Evolutionary conservation across 2,329 filamentous ascomycete genomes (phyloP).

Genomic region (Trichoderma lentiforme): DNA sequence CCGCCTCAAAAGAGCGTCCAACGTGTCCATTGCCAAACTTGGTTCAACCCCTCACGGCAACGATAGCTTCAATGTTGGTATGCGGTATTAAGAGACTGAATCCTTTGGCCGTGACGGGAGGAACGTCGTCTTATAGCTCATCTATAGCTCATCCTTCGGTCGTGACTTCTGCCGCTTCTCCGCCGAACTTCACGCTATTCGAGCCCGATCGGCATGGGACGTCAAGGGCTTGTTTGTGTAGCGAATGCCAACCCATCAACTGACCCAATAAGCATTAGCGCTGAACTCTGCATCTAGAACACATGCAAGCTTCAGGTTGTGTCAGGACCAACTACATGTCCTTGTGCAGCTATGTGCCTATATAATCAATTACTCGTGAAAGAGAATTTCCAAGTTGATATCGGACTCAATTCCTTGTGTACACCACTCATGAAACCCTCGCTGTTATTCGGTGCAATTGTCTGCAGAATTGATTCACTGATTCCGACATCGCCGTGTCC

Average conservation of each 20-base stretch:
- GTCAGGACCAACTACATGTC: background rate
- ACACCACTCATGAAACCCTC: background rate
- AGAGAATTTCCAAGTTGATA: background rate
- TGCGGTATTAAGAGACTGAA: background rate
- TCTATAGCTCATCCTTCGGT: background rate
- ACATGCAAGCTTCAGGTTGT: background rate
- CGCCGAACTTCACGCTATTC: background rate
- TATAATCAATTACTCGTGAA: too few relatives aligned
- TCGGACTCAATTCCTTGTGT: background rate
- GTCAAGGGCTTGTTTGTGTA: background rate
- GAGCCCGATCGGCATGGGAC: background rate
- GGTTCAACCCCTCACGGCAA: background rate
- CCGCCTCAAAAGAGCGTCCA: conserved; percentile 30
- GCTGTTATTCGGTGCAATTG: background rate
- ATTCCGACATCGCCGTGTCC: background rate
- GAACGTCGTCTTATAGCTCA: background rate
- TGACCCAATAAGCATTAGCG: background rate
- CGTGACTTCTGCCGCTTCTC: background rate
- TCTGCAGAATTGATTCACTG: background rate
- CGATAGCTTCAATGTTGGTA: background rate
- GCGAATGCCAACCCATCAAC: background rate
- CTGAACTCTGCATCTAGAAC: background rate
- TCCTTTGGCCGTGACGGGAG: background rate
- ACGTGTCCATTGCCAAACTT: conserved; percentile 25
- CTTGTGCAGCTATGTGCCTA: too few relatives aligned